Conservation (phyloP, 2,329 filamentous ascomycete species). For the Monosporascus ibericus region DNA sequence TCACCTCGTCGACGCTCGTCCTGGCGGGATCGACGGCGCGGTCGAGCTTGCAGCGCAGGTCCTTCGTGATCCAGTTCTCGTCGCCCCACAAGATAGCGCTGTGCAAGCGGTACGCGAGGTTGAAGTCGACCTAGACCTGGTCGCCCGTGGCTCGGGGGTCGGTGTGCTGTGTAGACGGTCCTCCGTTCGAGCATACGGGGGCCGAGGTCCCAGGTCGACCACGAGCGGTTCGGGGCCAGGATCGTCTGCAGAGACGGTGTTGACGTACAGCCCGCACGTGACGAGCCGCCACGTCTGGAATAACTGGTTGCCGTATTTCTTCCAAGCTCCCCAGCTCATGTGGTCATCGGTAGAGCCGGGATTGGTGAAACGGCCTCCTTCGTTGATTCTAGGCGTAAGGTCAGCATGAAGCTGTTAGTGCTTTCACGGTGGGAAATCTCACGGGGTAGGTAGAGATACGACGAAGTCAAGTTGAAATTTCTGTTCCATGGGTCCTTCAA, state of each 20-base stretch:
- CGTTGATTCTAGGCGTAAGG: conserved; percentile 55
- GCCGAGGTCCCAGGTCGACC: conserved; percentile 24
- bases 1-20: conserved; percentile 40
- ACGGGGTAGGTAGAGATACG: too few relatives aligned
- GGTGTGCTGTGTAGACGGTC: conserved; percentile 15
- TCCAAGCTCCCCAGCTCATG: conserved; percentile 5
- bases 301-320: conserved; percentile 22
- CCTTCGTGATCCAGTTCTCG: conserved; percentile 36
- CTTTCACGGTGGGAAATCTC: background rate
- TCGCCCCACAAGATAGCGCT: conserved; percentile 35
- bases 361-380: conserved; percentile 72
- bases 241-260: conserved; percentile 34
- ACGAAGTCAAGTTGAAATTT: conserved; percentile 51
- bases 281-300: conserved; percentile 36
- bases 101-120: conserved; percentile 47
- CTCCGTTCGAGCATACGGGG: conserved; percentile 19
- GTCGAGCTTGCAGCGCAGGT: conserved; percentile 27
- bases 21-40: too few relatives aligned
- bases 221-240: conserved; percentile 42
- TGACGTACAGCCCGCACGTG: conserved; percentile 51
- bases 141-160: conserved; percentile 39
- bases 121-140: conserved; percentile 46
- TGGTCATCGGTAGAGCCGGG: conserved; percentile 31
- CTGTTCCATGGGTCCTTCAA: conserved; percentile 24
- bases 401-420: background rate